Conservation (phyloP, 257 asterid genomes). For the Solanum ossicruentum region DNA sequence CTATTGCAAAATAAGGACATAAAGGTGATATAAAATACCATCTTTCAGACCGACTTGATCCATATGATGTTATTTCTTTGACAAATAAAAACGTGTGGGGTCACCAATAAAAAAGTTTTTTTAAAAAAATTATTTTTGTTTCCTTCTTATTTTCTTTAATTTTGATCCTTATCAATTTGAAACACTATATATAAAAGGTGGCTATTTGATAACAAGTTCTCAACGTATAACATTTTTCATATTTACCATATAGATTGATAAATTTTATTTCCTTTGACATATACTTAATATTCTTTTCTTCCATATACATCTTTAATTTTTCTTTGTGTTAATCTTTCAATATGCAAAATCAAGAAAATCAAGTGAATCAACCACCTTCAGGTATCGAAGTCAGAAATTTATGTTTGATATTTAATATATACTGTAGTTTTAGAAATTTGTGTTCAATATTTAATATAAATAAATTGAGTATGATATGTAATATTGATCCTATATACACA, state of each 20-base stretch:
- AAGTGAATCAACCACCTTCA: constrained; percentile 27
- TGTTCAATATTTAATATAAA: background rate
- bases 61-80: background rate
- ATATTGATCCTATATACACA: background rate
- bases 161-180: background rate
- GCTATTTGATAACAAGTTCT: background rate
- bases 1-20: background rate
- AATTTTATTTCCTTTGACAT: background rate
- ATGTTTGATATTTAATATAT: background rate
- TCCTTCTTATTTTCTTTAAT: background rate
- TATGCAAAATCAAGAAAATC: constrained; percentile 27
- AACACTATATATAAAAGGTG: background rate
- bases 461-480: background rate
- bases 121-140: background rate
- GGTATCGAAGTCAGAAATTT: constrained; percentile 9
- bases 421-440: background rate
- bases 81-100: background rate
- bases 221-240: background rate
- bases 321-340: background rate
- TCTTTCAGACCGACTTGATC: background rate
- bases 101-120: background rate
- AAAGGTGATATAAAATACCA: background rate
- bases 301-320: background rate
- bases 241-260: background rate
- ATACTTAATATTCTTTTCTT: background rate